Evolutionary conservation across 163 green algal genomes (phyloP).

Genomic region (Scenedesmus sp.): DNA sequence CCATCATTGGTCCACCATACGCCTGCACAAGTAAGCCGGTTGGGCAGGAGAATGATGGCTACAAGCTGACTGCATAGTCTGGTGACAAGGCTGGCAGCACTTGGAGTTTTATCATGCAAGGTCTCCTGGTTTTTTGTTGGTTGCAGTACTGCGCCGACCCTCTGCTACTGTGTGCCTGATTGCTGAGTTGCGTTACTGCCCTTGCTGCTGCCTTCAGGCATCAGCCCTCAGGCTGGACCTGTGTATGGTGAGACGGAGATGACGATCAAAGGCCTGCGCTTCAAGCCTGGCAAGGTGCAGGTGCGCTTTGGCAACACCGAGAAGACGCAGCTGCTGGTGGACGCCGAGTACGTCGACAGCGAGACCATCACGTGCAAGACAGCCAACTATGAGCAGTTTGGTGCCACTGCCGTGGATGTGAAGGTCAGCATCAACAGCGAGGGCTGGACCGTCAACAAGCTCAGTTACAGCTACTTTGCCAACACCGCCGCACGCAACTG

Average conservation of each 20-base stretch:
- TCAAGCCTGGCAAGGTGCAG: slow-evolving; percentile 84
- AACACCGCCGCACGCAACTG: slow-evolving; percentile 88
- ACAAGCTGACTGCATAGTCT: no score
- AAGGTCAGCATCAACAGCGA: slow-evolving; percentile 80
- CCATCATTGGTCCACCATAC: slow-evolving; percentile 92
- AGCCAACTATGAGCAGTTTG: slow-evolving; percentile 87
- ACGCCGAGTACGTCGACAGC: slow-evolving; percentile 78
- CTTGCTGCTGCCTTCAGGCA: slow-evolving; percentile 41
- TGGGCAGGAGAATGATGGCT: no score
- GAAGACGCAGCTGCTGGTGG: slow-evolving; percentile 83
- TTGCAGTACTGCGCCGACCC: not conserved
- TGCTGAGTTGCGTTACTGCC: not conserved
- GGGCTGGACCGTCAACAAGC: slow-evolving; percentile 92
- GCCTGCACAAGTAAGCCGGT: slow-evolving; percentile 72
- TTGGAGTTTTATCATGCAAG: no score
- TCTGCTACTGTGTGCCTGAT: not conserved
- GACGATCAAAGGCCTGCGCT: slow-evolving; percentile 85
- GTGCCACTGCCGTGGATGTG: slow-evolving; percentile 81
- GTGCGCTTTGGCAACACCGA: slow-evolving; percentile 75
- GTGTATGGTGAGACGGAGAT: slow-evolving; percentile 89
- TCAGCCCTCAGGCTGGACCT: slow-evolving; percentile 81
- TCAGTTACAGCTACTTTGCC: slow-evolving; percentile 89
- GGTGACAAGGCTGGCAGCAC: no score
- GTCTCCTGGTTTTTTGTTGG: no score
- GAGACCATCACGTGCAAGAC: slow-evolving; percentile 82